Evolutionary conservation across 2,329 filamentous ascomycete genomes (phyloP).

Genomic region (Arthrocladium fulminans): DNA sequence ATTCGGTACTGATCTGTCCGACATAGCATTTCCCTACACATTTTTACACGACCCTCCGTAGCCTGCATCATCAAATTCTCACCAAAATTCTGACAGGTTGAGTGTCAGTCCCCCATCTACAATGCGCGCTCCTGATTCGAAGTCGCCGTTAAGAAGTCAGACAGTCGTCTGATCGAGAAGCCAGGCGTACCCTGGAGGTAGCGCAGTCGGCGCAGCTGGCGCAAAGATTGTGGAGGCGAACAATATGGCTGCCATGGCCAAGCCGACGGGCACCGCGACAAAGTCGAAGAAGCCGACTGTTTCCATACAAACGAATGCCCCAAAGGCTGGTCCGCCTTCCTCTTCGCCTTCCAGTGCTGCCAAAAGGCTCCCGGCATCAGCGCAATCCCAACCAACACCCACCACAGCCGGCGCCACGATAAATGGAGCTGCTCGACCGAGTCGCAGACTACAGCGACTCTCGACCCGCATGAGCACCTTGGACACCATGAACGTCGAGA

Average conservation of each 20-base stretch:
- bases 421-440: constrained; percentile 29
- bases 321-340: constrained; percentile 50
- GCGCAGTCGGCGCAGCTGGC: neutral
- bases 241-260: constrained; percentile 19
- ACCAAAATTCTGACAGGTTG: no score
- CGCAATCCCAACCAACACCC: constrained; percentile 34
- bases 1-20: no score
- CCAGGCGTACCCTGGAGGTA: neutral
- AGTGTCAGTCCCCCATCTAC: neutral
- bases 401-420: constrained; percentile 35
- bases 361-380: constrained; percentile 44
- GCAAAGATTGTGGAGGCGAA: no score
- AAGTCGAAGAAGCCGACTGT: constrained; percentile 23
- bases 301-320: constrained; percentile 57
- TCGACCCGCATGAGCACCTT: constrained; percentile 26
- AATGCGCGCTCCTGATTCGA: constrained; percentile 4
- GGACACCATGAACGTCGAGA: constrained; percentile 25
- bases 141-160: neutral
- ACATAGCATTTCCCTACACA: no score
- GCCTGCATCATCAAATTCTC: no score
- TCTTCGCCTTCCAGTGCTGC: constrained; percentile 48
- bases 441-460: constrained; percentile 39
- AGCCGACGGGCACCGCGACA: constrained; percentile 17
- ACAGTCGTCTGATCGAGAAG: constrained; percentile 2
- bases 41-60: no score